Base-by-base conservation (phyloP, 495 filamentous ascomycete species). In the Apodospora peruviana region DNA sequence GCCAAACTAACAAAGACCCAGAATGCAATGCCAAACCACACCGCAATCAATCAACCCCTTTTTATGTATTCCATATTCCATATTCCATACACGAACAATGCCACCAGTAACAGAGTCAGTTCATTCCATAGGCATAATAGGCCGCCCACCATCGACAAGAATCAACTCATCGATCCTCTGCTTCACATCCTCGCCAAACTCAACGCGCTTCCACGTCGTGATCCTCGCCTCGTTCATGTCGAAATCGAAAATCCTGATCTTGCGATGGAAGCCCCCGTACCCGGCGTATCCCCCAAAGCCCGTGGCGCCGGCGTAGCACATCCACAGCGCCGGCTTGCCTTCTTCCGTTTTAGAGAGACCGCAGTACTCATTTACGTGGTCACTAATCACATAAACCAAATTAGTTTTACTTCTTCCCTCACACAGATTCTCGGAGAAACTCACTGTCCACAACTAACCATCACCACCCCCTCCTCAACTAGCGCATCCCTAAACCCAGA, bases 301-400 rank as follows among this genome's bases (percentile, higher is more conserved):
- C 27, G 75, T 72, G 14, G 83, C 93, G 38, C 94, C 93, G 4
- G 80, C 93, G 68, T 97, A 95, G 69, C 93, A 98, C 90, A 98
- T 95, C 93, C 93, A 98, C n/a, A 96, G 72, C 14, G 83, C 83
- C 1, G 83, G 82, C 46, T 82, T 82, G 50, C 66, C 75, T 47
- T 73, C 60, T 5, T 75, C 62, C 40, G 74, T 62, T 25, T 62
- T 63, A n/a, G 74, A 75, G 11, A 96, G 74, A 56, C 84, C 83
- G 68, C 93, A 98, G 64, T 95, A 96, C 53, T 97, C 93, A 60
- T 98, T 98, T 23, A 84, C 93, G 64, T 98, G 93, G 58, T 98
- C 93, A 65, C 84, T 87, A 21, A 21, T n/a, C n/a, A n/a, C n/a
- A n/a, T n/a, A 23, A 29, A 2, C 16, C 29, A 17, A 25, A 10